Conservation (phyloP, 768 basidiomycete species). For the Gautieria morchelliformis region DNA sequence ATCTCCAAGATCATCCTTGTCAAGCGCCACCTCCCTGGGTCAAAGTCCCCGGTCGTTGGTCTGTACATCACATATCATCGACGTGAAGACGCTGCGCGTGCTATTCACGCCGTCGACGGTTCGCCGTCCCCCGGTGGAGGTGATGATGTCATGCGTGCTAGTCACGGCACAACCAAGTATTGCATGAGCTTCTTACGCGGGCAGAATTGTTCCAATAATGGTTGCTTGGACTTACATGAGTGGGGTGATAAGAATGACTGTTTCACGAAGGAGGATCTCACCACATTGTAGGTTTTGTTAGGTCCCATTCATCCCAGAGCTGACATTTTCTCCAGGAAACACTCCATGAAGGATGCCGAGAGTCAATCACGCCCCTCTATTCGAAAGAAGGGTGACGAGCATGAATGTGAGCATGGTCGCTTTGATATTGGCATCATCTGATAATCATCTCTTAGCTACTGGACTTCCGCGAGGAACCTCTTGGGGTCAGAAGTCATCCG, state of each 20-base stretch:
- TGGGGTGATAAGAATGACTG: constrained; percentile 99
- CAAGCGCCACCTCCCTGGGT: constrained; percentile 74
- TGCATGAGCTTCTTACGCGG: constrained; percentile 93
- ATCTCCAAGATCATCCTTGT: constrained; percentile 91
- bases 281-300: constrained; percentile 59
- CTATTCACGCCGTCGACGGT: constrained; percentile 89
- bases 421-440: background rate
- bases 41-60: constrained; percentile 71
- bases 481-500: constrained; percentile 7
- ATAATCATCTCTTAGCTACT: background rate
- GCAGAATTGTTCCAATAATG: constrained; percentile 72
- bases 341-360: constrained; percentile 86
- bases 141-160: constrained; percentile 83
- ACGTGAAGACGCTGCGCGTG: constrained; percentile 88
- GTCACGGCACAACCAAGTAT: constrained; percentile 94
- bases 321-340: constrained; percentile 48
- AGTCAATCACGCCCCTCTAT: constrained; percentile 43
- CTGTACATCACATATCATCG: constrained; percentile 94
- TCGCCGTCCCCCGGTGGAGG: constrained; percentile 84
- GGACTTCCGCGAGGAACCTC: constrained; percentile 1
- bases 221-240: constrained; percentile 92
- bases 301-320: constrained; percentile 3
- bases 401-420: constrained; percentile 21
- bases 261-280: constrained; percentile 92
- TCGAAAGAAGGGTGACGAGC: constrained; percentile 53